Evolutionary conservation across 1,139 yeast species (phyloP).

Genomic region (Geotrichum reessii): DNA sequence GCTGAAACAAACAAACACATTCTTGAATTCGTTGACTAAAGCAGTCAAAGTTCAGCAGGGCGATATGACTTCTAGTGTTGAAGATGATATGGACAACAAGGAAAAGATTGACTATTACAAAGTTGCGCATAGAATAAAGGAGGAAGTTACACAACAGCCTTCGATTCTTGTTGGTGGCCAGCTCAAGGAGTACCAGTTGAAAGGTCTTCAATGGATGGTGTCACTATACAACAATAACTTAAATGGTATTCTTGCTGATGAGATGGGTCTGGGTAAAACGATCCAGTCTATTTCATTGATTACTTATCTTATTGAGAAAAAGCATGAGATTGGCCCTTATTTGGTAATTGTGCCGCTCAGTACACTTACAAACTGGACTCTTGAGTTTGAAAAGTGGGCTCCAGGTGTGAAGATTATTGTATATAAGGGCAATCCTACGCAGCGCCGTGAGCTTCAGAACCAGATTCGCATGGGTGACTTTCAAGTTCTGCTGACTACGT

Average conservation of each 20-base stretch:
- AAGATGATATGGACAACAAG: constrained; percentile 36
- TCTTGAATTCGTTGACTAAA: constrained; percentile 83
- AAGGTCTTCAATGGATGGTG: constrained; percentile 98
- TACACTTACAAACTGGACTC: constrained; percentile 91
- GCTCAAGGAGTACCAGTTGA: constrained; percentile 85
- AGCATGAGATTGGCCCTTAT: constrained; percentile 50
- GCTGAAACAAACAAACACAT: constrained; percentile 81
- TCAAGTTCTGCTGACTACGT: constrained; percentile 83
- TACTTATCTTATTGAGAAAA: constrained; percentile 68
- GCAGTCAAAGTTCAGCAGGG: constrained; percentile 84
- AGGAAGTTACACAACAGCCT: constrained; percentile 77
- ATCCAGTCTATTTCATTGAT: constrained; percentile 77
- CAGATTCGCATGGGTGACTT: constrained; percentile 71
- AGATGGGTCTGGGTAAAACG: constrained; percentile 89
- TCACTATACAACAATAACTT: constrained; percentile 86
- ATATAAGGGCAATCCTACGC: constrained; percentile 62
- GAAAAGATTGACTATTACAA: constrained; percentile 81
- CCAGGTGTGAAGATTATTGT: constrained; percentile 40
- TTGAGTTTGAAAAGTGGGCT: constrained; percentile 98
- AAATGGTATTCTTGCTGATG: constrained; percentile 92
- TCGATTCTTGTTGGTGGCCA: constrained; percentile 84
- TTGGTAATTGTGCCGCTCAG: constrained; percentile 92
- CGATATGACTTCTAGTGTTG: constrained; percentile 24
- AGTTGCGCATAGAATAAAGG: constrained; percentile 87
- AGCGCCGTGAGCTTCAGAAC: constrained; percentile 69